These are phyloP conservation scores for Cornus controversa DNA, from an alignment of 148 eudicot species.

Conservation along the genomic window DNA sequence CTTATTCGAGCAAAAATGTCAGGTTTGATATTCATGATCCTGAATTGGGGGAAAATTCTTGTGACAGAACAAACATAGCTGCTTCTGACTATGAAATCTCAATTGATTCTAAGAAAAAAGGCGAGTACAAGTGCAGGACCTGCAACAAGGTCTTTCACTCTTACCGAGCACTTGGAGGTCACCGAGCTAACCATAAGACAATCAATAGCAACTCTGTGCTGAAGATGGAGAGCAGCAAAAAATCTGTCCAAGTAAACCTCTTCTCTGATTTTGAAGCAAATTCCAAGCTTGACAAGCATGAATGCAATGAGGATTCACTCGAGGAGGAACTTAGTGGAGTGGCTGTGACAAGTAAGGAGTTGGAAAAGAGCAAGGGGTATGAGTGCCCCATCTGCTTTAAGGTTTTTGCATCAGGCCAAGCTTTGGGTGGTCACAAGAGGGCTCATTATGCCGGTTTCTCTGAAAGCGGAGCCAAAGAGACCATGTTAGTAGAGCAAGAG, in stretches of 20 bases:
- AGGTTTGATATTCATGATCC: conserved; percentile 12
- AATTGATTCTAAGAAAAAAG: not conserved
- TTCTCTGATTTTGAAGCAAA: conserved; percentile 10
- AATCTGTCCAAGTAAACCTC: not conserved
- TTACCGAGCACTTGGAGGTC: conserved; percentile 35
- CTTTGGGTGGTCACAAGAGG: conserved; percentile 68
- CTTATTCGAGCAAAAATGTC: conserved; percentile 9
- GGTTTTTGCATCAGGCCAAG: conserved; percentile 50
- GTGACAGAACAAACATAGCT: conserved; percentile 4
- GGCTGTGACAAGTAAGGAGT: not conserved
- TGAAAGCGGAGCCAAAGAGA: conserved; percentile 22
- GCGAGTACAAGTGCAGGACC: conserved; percentile 14
- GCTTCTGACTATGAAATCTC: conserved; percentile 11
- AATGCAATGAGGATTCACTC: conserved; percentile 3
- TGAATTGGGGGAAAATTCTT: not conserved
- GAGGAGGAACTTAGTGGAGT: not conserved
- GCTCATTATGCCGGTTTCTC: conserved; percentile 37
- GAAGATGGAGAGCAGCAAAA: not conserved
- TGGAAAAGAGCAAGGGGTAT: conserved; percentile 28
- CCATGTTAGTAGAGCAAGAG: conserved; percentile 8
- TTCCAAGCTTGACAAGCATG: conserved; percentile 10
- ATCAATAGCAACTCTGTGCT: too few relatives aligned
- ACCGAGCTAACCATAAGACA: conserved; percentile 15
- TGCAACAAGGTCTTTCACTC: conserved; percentile 34
- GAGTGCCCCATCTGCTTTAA: conserved; percentile 44